These are phyloP conservation scores for Eucalyptus rudis DNA, from an alignment of 345 rosid genomes.

Conservation along the genomic window DNA sequence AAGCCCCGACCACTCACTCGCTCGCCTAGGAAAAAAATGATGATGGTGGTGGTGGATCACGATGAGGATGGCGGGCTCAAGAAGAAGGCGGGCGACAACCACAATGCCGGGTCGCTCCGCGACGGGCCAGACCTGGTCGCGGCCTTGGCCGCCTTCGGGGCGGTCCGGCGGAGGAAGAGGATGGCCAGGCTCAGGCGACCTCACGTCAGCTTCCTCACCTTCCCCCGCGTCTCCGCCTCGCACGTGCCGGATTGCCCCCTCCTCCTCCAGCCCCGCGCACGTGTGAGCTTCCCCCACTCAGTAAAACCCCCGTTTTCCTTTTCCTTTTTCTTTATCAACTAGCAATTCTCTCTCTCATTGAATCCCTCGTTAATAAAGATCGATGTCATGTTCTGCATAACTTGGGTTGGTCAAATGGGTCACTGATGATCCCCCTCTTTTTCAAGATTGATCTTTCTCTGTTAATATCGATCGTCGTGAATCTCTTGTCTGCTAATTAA, in stretches of 20 bases:
- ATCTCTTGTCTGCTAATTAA: not conserved
- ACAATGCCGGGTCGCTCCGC: slow-evolving; percentile 11
- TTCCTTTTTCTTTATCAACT: not conserved
- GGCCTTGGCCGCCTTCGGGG: slow-evolving; percentile 27
- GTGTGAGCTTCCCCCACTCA: slow-evolving; percentile 37
- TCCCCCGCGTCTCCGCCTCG: slow-evolving; percentile 6
- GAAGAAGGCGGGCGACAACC: not conserved
- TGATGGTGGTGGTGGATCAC: slow-evolving; percentile 15
- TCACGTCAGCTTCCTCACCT: slow-evolving; percentile 30
- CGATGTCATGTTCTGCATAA: not conserved
- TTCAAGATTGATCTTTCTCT: not conserved
- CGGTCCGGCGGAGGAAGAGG: slow-evolving; percentile 61
- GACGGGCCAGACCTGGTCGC: slow-evolving; percentile 28
- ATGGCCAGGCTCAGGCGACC: slow-evolving; percentile 84
- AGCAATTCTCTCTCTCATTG: not conserved
- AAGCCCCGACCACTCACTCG: slow-evolving; percentile 9
- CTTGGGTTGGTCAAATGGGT: not conserved
- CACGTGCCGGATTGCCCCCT: slow-evolving; percentile 32
- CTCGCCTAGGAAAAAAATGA: not conserved
- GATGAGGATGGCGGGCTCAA: not conserved
- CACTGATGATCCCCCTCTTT: not conserved
- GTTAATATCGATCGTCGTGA: not conserved
- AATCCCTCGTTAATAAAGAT: not conserved
- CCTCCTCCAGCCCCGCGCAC: slow-evolving; percentile 28
- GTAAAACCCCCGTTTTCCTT: not conserved